Evolutionary conservation across 345 rosid species (phyloP).

Genomic region (Eucalyptus guilfoylei): DNA sequence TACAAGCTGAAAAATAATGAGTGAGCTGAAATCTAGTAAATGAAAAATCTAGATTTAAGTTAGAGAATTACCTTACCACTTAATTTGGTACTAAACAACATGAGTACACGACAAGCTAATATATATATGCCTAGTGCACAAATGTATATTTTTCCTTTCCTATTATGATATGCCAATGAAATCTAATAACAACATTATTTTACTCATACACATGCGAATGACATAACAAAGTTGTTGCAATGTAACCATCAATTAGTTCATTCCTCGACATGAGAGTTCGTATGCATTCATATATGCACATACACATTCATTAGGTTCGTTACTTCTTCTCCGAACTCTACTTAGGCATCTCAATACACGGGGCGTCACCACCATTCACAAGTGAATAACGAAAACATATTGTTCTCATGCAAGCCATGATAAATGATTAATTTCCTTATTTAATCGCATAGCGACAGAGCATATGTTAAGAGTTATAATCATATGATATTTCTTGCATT

Average conservation of each 20-base stretch:
- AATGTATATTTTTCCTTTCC: neutral
- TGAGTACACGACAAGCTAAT: neutral
- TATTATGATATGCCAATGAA: neutral
- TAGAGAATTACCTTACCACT: neutral
- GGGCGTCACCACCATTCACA: neutral
- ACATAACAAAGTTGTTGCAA: neutral
- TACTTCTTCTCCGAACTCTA: neutral
- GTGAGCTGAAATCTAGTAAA: neutral
- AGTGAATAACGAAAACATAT: neutral
- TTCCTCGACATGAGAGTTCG: neutral
- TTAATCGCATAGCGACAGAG: too few species aligned
- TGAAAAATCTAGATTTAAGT: neutral
- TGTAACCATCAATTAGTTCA: neutral
- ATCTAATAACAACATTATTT: neutral
- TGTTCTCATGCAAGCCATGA: neutral
- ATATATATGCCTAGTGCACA: neutral
- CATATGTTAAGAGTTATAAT: too few species aligned
- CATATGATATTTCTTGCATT: too few species aligned
- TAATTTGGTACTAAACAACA: neutral
- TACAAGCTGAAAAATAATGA: neutral
- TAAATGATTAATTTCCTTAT: too few species aligned
- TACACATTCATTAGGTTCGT: neutral
- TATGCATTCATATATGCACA: neutral
- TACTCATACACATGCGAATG: neutral
- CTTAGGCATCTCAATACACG: neutral